Evolutionary conservation across 2,329 filamentous ascomycete species (phyloP), one percentile per base, ranked within the genome.

Genomic region (Aspergillus texensis): DNA sequence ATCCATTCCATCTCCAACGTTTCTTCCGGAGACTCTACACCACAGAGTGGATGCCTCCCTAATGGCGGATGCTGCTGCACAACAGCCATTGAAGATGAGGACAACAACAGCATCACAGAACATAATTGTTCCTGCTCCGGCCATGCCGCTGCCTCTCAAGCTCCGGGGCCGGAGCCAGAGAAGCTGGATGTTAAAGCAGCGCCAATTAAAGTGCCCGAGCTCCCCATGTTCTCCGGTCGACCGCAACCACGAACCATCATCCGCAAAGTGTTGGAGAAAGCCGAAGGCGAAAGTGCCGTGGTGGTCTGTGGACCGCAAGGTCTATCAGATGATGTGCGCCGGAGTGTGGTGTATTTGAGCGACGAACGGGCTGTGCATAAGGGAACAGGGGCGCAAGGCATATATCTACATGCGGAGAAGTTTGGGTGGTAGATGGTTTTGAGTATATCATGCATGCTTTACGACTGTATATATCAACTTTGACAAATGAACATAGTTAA

Each of bases 301-400:
- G 83, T 89, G 2, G 87, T 86, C 0, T 90, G 88, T 69, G 88
- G 88, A 16, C 86, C 86, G 0, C 72, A 76, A 1, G 83, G 84
- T 0, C 71, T 90, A 54, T 82, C 84, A 4, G 80, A 83, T n/a
- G 81, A 85, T 65, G 84, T 87, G 6, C 81, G 87, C 62, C 82
- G 79, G 16, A 82, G 79, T 61, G 86, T 86, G 0, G 86, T 85
- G 3, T 79, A 71, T 10, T 68, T 90, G 48, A 88, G 86, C 67
- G 87, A 91, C 72, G 88, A 90, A 74, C 79, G 88, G 34, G 88
- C 86, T 4, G 86, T 90, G 50, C 87, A 89, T 68, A 90, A 90
- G 73, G 88, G 88, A 2, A 89, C 85, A 0, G 87, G 87, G 0
- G 88, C 88, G 16, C 87, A 89, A 72, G 88, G 88, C 0, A 84